Evolutionary conservation across 306 rosid genomes (phyloP), one percentile per base, ranked within the genome.

Genomic region (Acacia confusa): DNA sequence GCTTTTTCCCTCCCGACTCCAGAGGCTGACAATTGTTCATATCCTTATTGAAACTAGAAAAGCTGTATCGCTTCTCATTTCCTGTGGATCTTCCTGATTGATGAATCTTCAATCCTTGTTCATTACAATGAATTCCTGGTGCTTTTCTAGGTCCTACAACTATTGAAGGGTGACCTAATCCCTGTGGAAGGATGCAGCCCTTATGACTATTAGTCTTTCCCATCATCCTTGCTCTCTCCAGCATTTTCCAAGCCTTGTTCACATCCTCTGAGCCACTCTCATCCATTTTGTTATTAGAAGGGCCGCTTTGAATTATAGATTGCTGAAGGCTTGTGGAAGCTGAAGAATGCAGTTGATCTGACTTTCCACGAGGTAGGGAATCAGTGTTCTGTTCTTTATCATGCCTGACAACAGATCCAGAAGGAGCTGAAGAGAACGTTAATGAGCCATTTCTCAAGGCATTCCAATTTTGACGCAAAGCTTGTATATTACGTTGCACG

Each of bases 171-270:
- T 55, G 80, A 78, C 67, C 82, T 47, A 61, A 63, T 81, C 66
- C 79, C 85, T 36, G 87, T 57, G 65, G 81, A 76, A 72, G 63
- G 47, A 64, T 69, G 78, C 84, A 25, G 28, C 81, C 67, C 75
- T 82, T 84, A 60, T 71, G 82, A 20, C n/a, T 80, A 76, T 24
- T 80, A 76, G 67, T 34, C 44, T 6, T 52, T 66, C 52, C 78
- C 71, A 55, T 75, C 43, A 70, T 72, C 85, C 85, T 92, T 27
- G 94, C 98, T 77, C 70, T 85, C 22, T 86, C 85, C 90, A 92
- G 61, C 97, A 91, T 94, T 84, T 87, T 88, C 98, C 98, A 92
- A 44, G 98, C 98, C 88, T 83, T 89, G 45, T 86, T 81, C 27
- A 83, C 80, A 85, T 88, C 92, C 57, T 53, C 20, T 22, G 65